These are phyloP conservation scores for Oryza punctata DNA, from an alignment of 176 grass and related monocot species.

Conservation along the genomic window DNA sequence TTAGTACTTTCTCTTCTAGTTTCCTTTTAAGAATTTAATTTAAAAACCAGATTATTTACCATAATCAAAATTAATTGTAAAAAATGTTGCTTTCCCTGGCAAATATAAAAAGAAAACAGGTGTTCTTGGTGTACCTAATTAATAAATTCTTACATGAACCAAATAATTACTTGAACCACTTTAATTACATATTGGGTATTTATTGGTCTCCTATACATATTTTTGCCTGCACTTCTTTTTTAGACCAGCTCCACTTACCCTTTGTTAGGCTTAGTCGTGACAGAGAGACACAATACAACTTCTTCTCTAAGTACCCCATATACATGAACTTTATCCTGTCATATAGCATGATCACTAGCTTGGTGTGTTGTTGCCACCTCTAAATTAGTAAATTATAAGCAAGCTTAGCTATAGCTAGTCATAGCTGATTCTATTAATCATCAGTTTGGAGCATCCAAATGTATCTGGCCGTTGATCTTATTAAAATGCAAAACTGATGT, in stretches of 20 bases:
- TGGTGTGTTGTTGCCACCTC: background rate
- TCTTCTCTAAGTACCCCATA: background rate
- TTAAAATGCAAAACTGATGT: background rate
- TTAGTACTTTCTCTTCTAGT: background rate
- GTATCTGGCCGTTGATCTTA: constrained; percentile 29
- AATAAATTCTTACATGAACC: constrained; percentile 6
- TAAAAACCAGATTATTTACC: background rate
- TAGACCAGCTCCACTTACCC: constrained; percentile 26
- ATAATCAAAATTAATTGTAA: background rate
- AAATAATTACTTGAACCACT: constrained; percentile 45
- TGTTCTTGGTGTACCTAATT: constrained; percentile 48
- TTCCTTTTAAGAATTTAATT: background rate
- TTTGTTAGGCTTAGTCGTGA: background rate
- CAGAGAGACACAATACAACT: background rate
- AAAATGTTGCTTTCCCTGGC: background rate
- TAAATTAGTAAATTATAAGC: background rate
- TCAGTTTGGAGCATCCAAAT: constrained; percentile 19
- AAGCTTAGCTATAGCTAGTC: background rate
- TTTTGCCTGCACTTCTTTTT: background rate
- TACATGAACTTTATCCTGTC: constrained; percentile 3
- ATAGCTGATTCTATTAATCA: constrained; percentile 19
- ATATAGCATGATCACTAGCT: background rate
- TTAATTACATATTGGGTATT: constrained; percentile 36
- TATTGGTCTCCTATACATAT: background rate
- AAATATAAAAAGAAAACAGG: background rate